These are phyloP conservation scores for Pseudogymnoascus sp. DNA, from an alignment of 2,329 filamentous ascomycete species.

Conservation along the genomic window DNA sequence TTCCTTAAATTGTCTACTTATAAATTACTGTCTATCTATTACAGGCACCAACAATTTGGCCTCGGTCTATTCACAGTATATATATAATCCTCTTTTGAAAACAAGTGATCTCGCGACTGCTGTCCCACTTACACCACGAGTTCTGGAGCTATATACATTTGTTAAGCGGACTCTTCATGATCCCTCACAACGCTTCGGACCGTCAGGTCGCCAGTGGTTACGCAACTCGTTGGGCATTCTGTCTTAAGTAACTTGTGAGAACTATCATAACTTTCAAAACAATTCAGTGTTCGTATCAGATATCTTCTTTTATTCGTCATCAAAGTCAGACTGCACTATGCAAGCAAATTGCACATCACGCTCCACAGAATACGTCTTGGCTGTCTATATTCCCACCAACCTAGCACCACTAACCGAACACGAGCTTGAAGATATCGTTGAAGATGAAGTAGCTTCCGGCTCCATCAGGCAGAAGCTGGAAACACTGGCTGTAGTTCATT, in stretches of 20 bases:
- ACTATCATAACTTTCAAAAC: neutral
- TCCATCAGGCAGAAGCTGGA: conserved; percentile 68
- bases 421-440: conserved; percentile 92
- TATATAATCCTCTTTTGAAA: neutral
- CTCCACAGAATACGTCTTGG: conserved; percentile 2
- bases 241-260: neutral
- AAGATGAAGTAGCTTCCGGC: conserved; percentile 70
- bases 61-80: neutral
- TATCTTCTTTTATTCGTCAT: conserved; percentile 10
- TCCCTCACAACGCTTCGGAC: neutral
- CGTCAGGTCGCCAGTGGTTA: neutral
- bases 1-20: conserved; percentile 4
- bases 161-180: neutral
- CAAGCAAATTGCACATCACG: neutral
- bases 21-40: neutral
- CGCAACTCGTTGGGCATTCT: neutral
- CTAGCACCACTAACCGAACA: conserved; percentile 46
- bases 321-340: neutral
- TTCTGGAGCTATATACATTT: neutral
- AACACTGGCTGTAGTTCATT: conserved; percentile 85
- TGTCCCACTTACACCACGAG: neutral
- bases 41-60: neutral
- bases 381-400: neutral
- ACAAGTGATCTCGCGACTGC: neutral
- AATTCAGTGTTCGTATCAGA: neutral